Base-by-base conservation (phyloP, 108 stramenopile species). In the Mediolabrus comicus region DNA sequence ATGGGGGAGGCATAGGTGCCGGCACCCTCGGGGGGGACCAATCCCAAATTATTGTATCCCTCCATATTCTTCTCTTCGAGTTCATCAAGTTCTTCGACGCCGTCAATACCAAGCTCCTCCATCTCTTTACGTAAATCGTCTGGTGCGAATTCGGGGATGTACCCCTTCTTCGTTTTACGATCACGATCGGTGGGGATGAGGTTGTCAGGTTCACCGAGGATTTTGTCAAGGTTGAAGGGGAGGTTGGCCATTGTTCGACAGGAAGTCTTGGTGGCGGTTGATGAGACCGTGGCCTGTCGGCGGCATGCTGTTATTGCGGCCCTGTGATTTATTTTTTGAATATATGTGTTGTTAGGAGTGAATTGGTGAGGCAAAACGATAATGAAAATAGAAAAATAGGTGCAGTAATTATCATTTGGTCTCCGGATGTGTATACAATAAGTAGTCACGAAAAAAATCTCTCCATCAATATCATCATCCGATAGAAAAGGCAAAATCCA, bases 41-140 rank as follows among this genome's bases (percentile, higher is more conserved):
- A 68, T 67, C 93, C 93, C 60, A 91, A 77, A 61, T 92, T 89
- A 59, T 91, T 91, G 86, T 92, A 94, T 16, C 93, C 93, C 43
- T 92, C 89, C 72, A 87, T 84, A 59, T 92, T 87, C 75, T 83
- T 83, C 53, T 86, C 88, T 68, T 94, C 93, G 78, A 94, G 77
- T 43, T 94, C 90, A 58, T 91, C 90, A 49, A 94, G 79, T 35
- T 94, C 93, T 59, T 90, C 90, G 25, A 92, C 81, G 32, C 86
- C 87, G 32, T 90, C 84, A 59, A 94, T 77, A 39, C 93, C 93
- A 46, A 94, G 85, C 27, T 88, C 89, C 49, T 92, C 79, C 88
- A 94, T 86, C 57, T 94, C 93, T 81, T 94, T 94, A 55, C 85
- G 85, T 29, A 94, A 58, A 34, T 79, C 81, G 12, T 76, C 75